phyloP scores from a whole-genome alignment of 768 basidiomycete genomes.

The Suillus bovinus region DNA sequence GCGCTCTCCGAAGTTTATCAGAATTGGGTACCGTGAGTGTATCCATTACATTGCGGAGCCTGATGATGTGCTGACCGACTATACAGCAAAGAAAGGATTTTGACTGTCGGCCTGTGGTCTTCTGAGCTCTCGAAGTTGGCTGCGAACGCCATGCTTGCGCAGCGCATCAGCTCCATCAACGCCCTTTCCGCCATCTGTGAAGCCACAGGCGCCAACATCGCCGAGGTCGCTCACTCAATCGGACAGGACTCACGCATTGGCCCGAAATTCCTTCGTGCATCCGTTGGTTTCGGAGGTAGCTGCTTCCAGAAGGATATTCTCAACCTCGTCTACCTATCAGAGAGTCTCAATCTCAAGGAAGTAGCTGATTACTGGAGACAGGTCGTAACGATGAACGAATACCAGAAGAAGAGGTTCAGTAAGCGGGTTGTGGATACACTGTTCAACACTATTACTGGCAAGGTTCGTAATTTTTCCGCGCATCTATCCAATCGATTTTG shows the following conservation, averaged over 20 bases:
- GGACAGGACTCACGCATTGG: conserved; percentile 93
- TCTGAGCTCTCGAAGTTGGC: conserved; percentile 98
- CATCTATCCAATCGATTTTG: background rate
- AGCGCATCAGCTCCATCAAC: conserved; percentile 98
- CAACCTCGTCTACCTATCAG: conserved; percentile 96
- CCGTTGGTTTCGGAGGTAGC: conserved; percentile 95
- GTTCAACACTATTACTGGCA: conserved; percentile 97
- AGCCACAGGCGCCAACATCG: conserved; percentile 97
- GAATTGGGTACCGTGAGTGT: conserved; percentile 92
- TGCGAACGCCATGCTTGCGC: conserved; percentile 99
- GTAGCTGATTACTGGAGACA: conserved; percentile 98
- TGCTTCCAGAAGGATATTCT: conserved; percentile 99
- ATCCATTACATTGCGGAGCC: conserved; percentile 1
- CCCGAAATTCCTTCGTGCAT: conserved; percentile 92
- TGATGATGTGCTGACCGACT: conserved; percentile 9
- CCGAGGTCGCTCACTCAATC: conserved; percentile 94
- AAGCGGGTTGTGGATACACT: conserved; percentile 95
- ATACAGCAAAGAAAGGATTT: conserved; percentile 67
- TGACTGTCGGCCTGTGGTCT: conserved; percentile 97
- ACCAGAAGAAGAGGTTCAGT: conserved; percentile 96
- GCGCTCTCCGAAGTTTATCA: conserved; percentile 82
- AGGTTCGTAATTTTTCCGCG: conserved; percentile 48
- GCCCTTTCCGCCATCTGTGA: conserved; percentile 98
- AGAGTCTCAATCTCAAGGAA: conserved; percentile 92
- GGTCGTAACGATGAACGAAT: conserved; percentile 98